Evolutionary conservation across 1,139 yeast genomes (phyloP).

Genomic region (Yamadazyma dendronema): DNA sequence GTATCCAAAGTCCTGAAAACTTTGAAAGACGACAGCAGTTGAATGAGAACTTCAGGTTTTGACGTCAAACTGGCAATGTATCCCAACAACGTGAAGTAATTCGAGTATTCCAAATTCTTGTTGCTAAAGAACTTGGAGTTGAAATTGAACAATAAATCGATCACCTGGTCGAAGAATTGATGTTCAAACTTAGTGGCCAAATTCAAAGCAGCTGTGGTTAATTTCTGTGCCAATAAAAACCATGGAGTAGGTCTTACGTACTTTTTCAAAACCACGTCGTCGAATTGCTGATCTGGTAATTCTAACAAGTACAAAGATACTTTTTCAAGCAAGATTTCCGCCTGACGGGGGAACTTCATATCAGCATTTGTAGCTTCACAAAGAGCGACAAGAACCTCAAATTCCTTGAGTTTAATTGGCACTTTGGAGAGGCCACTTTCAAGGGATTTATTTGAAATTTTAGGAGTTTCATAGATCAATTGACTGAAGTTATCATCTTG

Average conservation of each 20-base stretch:
- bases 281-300: conserved; percentile 50
- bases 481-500: conserved; percentile 20
- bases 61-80: conserved; percentile 41
- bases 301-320: conserved; percentile 60
- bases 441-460: conserved; percentile 7
- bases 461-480: conserved; percentile 23
- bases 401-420: conserved; percentile 55
- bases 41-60: conserved; percentile 32
- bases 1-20: conserved; percentile 36
- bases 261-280: conserved; percentile 20
- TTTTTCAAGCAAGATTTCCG: conserved; percentile 49
- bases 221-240: conserved; percentile 31
- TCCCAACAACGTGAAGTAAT: conserved; percentile 48
- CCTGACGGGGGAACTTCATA: conserved; percentile 43
- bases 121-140: conserved; percentile 23
- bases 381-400: conserved; percentile 69
- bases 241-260: conserved; percentile 37
- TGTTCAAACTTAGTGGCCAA: conserved; percentile 35
- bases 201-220: conserved; percentile 36
- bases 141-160: conserved; percentile 31
- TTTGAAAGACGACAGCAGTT: conserved; percentile 27
- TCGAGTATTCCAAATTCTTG: conserved; percentile 27
- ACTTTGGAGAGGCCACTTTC: conserved; percentile 22
- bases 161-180: conserved; percentile 24
- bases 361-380: conserved; percentile 51